phyloP scores from a whole-genome alignment of 495 filamentous ascomycete species.

The Trichoderma orchidacearum region DNA sequence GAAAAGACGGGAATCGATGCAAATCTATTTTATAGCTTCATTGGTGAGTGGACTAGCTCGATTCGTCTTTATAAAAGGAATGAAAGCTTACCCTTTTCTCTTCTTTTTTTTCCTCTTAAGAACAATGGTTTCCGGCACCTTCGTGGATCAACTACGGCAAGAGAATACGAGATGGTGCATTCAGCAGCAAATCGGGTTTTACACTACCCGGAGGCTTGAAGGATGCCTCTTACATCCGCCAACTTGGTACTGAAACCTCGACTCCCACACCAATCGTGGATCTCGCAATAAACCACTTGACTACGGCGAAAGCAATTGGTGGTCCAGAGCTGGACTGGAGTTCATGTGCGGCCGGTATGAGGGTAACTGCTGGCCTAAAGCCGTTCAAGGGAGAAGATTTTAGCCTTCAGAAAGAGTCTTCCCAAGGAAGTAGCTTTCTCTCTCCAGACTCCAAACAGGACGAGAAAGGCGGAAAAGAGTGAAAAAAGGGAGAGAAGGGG shows the following conservation, averaged over 20 bases:
- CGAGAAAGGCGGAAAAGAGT: too few species aligned
- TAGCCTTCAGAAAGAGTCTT: neutral
- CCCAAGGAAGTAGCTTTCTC: too few species aligned
- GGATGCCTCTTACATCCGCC: conserved; percentile 2
- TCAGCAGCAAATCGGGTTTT: neutral
- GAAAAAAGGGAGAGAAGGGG: too few species aligned
- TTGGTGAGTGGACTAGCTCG: too few species aligned
- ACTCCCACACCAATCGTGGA: conserved; percentile 6
- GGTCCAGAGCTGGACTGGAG: conserved; percentile 7
- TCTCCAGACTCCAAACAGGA: too few species aligned
- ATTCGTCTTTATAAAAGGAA: too few species aligned
- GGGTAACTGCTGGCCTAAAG: conserved; percentile 4
- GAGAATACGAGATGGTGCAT: conserved; percentile 7
- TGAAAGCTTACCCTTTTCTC: too few species aligned
- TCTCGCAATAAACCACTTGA: conserved; percentile 4
- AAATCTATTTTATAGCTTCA: neutral
- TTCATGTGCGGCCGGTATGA: conserved; percentile 7
- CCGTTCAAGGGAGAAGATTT: conserved; percentile 4
- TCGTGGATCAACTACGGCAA: conserved; percentile 8
- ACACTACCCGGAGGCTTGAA: neutral
- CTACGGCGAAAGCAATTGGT: conserved; percentile 4
- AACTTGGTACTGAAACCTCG: conserved; percentile 1
- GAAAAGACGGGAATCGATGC: conserved; percentile 1
- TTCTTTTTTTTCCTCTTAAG: too few species aligned
- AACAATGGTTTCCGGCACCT: conserved; percentile 8